Evolutionary conservation across 768 basidiomycete species (phyloP).

Genomic region (Boletus barrowsii): DNA sequence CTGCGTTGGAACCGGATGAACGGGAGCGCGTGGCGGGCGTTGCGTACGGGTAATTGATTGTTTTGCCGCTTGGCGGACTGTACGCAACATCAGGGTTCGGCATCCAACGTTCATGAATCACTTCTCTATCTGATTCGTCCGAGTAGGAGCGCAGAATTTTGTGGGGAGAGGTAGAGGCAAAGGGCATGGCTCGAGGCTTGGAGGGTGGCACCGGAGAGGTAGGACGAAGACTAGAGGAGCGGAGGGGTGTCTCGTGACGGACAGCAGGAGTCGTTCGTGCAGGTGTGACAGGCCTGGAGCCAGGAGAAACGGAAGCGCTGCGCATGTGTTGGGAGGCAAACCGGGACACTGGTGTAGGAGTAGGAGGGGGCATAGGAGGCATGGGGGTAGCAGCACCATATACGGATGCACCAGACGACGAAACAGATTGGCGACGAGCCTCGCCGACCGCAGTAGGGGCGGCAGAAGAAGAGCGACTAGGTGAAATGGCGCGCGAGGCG

Average conservation of each 20-base stretch:
- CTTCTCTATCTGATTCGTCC: slow-evolving; percentile 57
- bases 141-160: slow-evolving; percentile 61
- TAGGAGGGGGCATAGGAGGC: slow-evolving; percentile 43
- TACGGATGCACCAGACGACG: slow-evolving; percentile 31
- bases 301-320: slow-evolving; percentile 48
- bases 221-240: slow-evolving; percentile 27
- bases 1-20: slow-evolving; percentile 35
- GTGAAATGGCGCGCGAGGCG: slow-evolving; percentile 21
- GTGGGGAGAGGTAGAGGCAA: slow-evolving; percentile 46
- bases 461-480: slow-evolving; percentile 26
- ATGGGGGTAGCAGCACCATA: slow-evolving; percentile 30
- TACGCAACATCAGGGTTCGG: slow-evolving; percentile 42
- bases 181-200: slow-evolving; percentile 50
- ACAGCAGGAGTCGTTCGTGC: slow-evolving; percentile 29
- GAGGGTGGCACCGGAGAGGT: slow-evolving; percentile 34
- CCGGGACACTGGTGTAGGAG: slow-evolving; percentile 49
- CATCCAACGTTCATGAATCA: slow-evolving; percentile 65
- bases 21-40: slow-evolving; percentile 25
- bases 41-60: slow-evolving; percentile 27
- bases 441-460: slow-evolving; percentile 23
- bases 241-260: slow-evolving; percentile 31
- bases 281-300: slow-evolving; percentile 33
- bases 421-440: slow-evolving; percentile 30
- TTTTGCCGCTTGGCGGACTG: slow-evolving; percentile 36
- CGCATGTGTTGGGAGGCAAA: slow-evolving; percentile 53